phyloP scores from a whole-genome alignment of 768 basidiomycete genomes.

The Russula sp. region DNA sequence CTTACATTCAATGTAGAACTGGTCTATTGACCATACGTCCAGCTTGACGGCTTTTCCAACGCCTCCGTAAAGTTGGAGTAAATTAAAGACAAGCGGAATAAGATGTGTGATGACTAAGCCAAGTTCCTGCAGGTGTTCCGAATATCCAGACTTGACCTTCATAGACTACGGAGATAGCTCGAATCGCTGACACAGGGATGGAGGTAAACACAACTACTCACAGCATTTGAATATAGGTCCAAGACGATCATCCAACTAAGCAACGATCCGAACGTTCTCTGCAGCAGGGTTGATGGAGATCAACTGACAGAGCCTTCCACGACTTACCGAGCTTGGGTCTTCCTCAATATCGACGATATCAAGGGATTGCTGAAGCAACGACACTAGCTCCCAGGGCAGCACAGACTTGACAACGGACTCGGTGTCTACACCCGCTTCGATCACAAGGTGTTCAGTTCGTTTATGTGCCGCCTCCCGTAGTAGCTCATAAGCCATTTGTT shows the following conservation, averaged over 20 bases:
- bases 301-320: background rate
- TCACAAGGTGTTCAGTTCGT: constrained; percentile 77
- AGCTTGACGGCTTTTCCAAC: constrained; percentile 70
- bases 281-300: constrained; percentile 21
- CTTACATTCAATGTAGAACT: constrained; percentile 74
- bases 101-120: constrained; percentile 63
- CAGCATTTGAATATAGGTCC: constrained; percentile 80
- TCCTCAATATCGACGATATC: constrained; percentile 41
- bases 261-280: constrained; percentile 62
- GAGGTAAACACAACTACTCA: constrained; percentile 41
- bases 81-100: constrained; percentile 65
- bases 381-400: constrained; percentile 66
- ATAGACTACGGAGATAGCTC: constrained; percentile 56
- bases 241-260: constrained; percentile 89
- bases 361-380: constrained; percentile 53
- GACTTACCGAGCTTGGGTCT: constrained; percentile 35
- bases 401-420: constrained; percentile 52
- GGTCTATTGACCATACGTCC: constrained; percentile 82
- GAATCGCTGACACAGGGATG: constrained; percentile 7
- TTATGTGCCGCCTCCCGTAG: constrained; percentile 66
- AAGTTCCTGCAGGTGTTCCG: constrained; percentile 75
- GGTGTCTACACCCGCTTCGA: constrained; percentile 80
- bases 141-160: constrained; percentile 79
- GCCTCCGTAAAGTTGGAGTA: constrained; percentile 66
- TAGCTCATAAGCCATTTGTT: constrained; percentile 74